Evolutionary conservation across 2,329 filamentous ascomycete species (phyloP).

Genomic region (Botryotinia narcissicola): DNA sequence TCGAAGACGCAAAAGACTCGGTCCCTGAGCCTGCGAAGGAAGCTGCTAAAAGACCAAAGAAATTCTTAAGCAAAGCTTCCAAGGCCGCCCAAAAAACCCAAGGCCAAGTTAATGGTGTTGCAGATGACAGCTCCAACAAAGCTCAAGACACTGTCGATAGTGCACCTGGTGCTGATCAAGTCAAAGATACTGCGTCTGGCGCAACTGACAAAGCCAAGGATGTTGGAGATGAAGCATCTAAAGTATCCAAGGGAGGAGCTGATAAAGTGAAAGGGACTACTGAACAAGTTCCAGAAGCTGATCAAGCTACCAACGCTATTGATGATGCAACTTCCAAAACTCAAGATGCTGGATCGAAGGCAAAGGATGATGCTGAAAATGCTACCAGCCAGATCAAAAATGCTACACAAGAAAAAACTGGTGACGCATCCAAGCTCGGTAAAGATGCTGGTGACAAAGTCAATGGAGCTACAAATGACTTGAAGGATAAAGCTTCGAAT

Average conservation of each 20-base stretch:
- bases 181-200: neutral
- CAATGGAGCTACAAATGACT: neutral
- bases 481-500: neutral
- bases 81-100: conserved; percentile 10
- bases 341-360: neutral
- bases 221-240: neutral
- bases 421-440: neutral
- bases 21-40: neutral
- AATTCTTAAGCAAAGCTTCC: conserved; percentile 19
- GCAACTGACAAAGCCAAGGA: neutral
- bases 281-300: neutral
- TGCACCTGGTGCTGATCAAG: neutral
- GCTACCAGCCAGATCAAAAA: neutral
- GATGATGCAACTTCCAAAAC: neutral
- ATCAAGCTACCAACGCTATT: neutral
- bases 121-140: neutral
- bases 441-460: neutral
- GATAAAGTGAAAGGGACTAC: neutral
- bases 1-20: neutral
- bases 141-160: neutral
- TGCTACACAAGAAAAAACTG: neutral
- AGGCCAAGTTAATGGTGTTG: neutral
- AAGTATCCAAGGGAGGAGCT: neutral
- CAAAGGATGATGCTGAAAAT: neutral
- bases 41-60: conserved; percentile 14